These are phyloP conservation scores for Candida sonorensis DNA, from an alignment of 805 yeast genomes.

Conservation along the genomic window DNA sequence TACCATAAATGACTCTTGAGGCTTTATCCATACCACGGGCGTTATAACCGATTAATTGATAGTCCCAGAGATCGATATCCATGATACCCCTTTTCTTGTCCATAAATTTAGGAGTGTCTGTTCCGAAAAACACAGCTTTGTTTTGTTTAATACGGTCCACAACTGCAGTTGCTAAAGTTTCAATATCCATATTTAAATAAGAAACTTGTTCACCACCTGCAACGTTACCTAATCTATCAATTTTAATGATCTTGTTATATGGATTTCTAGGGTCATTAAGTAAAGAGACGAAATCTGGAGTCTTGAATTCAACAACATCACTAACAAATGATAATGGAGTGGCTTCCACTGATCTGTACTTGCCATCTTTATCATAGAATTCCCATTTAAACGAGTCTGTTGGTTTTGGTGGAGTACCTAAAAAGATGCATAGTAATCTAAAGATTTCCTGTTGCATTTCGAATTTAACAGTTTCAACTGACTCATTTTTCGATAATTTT, in stretches of 20 bases:
- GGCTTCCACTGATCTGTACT: conserved; percentile 37
- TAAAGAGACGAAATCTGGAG: conserved; percentile 51
- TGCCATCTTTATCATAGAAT: conserved; percentile 61
- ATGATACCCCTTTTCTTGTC: conserved; percentile 60
- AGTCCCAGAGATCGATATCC: conserved; percentile 67
- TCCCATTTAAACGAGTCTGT: conserved; percentile 67
- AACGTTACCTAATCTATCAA: conserved; percentile 71
- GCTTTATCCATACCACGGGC: conserved; percentile 47
- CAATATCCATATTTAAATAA: conserved; percentile 63
- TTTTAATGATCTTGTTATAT: conserved; percentile 55
- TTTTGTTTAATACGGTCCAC: conserved; percentile 62
- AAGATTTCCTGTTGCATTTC: conserved; percentile 55
- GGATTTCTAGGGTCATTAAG: conserved; percentile 80
- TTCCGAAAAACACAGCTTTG: conserved; percentile 82
- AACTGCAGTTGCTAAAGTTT: conserved; percentile 51
- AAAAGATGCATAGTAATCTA: conserved; percentile 56
- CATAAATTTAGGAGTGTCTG: conserved; percentile 79
- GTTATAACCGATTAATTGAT: conserved; percentile 45
- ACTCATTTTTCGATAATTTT: conserved; percentile 31
- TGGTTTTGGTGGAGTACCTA: conserved; percentile 79
- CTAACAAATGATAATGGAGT: conserved; percentile 64
- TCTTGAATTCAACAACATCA: conserved; percentile 46
- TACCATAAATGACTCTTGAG: conserved; percentile 61
- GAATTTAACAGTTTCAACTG: conserved; percentile 28
- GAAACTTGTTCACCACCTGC: conserved; percentile 62